Percentiles rank a stretch among this genome's conserved stretches.
Evolutionary conservation across 1,284 basidiomycete species (phyloP).

Genomic region (Puccinia polysora): DNA sequence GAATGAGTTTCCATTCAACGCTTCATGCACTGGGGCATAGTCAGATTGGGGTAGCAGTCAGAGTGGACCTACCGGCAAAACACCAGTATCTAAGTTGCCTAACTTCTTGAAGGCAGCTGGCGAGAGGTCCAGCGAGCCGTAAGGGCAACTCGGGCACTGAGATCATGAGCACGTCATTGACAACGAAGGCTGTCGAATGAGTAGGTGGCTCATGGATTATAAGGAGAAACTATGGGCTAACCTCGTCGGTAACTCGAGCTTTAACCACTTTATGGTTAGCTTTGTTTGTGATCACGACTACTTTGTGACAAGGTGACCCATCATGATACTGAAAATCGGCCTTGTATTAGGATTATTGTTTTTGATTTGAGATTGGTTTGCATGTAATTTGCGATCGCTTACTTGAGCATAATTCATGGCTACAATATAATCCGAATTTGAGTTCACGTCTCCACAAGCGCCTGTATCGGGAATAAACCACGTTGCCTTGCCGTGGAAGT

Average conservation of each 20-base stretch:
- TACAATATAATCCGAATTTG: constrained; percentile 32
- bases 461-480: constrained; percentile 41
- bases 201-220: neutral
- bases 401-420: constrained; percentile 40
- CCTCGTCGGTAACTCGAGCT: constrained; percentile 40
- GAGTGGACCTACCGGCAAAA: constrained; percentile 20
- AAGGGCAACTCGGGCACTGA: constrained; percentile 35
- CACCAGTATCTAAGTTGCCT: constrained; percentile 37
- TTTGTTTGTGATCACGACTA: constrained; percentile 33
- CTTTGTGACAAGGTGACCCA: constrained; percentile 29
- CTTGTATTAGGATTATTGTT: neutral
- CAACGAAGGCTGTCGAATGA: neutral
- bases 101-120: constrained; percentile 31
- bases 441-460: constrained; percentile 31
- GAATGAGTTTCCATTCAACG: neutral
- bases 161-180: neutral
- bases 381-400: neutral
- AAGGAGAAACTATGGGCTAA: neutral
- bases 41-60: neutral
- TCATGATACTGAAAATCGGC: constrained; percentile 4
- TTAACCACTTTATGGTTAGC: constrained; percentile 24
- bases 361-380: neutral
- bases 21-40: neutral
- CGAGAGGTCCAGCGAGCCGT: constrained; percentile 38
- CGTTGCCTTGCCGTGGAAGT: constrained; percentile 24